Evolutionary conservation across 768 basidiomycete species (phyloP).

Genomic region (Daedaleopsis nitida): DNA sequence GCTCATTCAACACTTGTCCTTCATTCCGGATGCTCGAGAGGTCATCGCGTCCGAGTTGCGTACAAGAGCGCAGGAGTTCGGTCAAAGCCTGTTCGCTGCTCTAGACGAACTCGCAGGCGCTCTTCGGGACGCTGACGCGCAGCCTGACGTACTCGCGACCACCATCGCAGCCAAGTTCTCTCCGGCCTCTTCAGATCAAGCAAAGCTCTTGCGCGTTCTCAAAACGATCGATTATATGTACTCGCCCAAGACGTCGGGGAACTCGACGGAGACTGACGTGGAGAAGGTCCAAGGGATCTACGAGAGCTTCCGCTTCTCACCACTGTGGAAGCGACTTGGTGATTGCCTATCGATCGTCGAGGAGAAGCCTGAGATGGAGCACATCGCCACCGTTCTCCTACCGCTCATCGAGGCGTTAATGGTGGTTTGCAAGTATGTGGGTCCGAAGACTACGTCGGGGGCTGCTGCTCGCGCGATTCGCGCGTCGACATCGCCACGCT

Average conservation of each 20-base stretch:
- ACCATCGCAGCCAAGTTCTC: constrained; percentile 89
- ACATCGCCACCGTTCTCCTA: constrained; percentile 89
- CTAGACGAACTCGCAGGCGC: constrained; percentile 74
- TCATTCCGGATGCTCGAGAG: constrained; percentile 85
- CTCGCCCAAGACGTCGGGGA: constrained; percentile 54
- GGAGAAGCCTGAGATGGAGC: constrained; percentile 75
- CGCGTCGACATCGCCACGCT: constrained; percentile 65
- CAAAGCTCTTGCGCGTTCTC: constrained; percentile 92
- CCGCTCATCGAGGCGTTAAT: constrained; percentile 96
- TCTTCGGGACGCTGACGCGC: constrained; percentile 53
- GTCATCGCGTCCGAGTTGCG: constrained; percentile 88
- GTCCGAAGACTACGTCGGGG: constrained; percentile 55
- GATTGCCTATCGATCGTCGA: constrained; percentile 86
- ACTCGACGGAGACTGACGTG: constrained; percentile 53
- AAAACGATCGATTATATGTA: constrained; percentile 99
- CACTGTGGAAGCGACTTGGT: constrained; percentile 88
- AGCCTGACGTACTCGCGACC: constrained; percentile 53
- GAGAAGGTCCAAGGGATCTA: constrained; percentile 90
- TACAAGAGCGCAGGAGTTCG: constrained; percentile 85
- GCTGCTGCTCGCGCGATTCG: constrained; percentile 54
- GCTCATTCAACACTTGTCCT: constrained; percentile 90
- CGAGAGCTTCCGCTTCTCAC: constrained; percentile 86
- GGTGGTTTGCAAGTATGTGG: constrained; percentile 97
- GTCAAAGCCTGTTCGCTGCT: constrained; percentile 70
- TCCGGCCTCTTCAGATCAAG: constrained; percentile 90